Evolutionary conservation across 2,329 filamentous ascomycete species (phyloP).

Genomic region (Berkeleyomyces rouxiae): DNA sequence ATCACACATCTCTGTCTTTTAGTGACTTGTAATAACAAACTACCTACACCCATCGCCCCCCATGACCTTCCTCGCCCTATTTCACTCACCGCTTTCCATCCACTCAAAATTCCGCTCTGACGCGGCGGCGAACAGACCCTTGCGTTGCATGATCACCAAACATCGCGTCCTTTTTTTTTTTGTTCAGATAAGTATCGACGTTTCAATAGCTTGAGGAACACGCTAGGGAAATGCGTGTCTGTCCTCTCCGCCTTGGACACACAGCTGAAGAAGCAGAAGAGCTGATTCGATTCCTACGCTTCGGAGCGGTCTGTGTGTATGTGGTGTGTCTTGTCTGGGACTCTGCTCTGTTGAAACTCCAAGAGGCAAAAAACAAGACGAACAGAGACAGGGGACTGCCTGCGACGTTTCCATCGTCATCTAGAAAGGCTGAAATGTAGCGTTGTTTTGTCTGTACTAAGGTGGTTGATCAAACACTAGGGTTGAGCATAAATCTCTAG

Average conservation of each 20-base stretch:
- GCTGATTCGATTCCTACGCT: too few species aligned
- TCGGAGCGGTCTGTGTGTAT: not conserved
- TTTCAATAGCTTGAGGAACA: not conserved
- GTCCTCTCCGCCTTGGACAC: not conserved
- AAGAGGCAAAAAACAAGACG: not conserved
- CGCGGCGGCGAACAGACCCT: constrained; percentile 1
- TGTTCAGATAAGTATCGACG: not conserved
- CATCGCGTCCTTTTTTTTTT: not conserved
- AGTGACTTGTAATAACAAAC: not conserved
- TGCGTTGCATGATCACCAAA: constrained; percentile 1
- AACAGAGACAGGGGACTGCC: not conserved
- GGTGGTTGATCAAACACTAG: not conserved
- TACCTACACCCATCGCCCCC: not conserved
- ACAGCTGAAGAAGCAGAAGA: not conserved
- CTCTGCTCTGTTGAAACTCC: not conserved
- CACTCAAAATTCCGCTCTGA: not conserved
- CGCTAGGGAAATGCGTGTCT: too few species aligned
- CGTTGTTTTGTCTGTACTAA: not conserved
- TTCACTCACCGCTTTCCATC: not conserved
- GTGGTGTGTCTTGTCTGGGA: not conserved
- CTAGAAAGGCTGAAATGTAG: too few species aligned
- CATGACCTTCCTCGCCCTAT: not conserved
- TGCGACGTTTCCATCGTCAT: too few species aligned
- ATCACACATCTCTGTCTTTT: too few species aligned
- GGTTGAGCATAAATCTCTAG: not conserved